Evolutionary conservation across 2,329 filamentous ascomycete species (phyloP), one percentile per base, ranked within the genome.

Genomic region (Penicillium sp.): DNA sequence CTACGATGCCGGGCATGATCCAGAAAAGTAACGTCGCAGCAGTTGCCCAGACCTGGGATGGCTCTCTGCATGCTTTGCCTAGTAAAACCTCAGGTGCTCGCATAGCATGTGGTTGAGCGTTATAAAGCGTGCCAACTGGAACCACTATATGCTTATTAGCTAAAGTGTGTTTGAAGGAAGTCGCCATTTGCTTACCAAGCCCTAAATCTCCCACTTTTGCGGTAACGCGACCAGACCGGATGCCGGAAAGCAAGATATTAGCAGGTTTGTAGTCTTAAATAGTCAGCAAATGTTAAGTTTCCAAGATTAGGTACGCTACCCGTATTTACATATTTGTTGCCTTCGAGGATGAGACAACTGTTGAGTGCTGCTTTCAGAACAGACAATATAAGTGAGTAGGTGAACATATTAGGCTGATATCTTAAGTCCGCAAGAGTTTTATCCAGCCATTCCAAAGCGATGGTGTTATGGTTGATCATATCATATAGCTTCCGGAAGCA

Each of bases 31-130:
- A 4, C 45, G 38, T 47, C 11, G 34, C 34, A 9, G 23, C 45
- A 47, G 38, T n/a, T 7, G 45, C 34, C 34, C 45, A 30, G 34
- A 47, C 34, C 26, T 47, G 23, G n/a, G 45, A 39, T 30, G 16
- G 23, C 45, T 19, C 45, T 10, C 34, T 18, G 2, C 45, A 47
- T 2, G 23, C 4, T 29, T 47, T 2, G 7, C 45, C 45, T n/a
- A 47, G 34, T 7, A 38, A 39, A 14, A 29, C 45, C 29, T 47
- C 34, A n/a, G 23, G 34, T 2, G 45, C 45, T 4, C 45, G 45
- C 26, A 47, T 47, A 14, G 45, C 45, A 29, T 39, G 38, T 47
- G 34, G 45, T 8, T 47, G 45, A n/a, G 45, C 45, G 23, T 38
- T 11, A n/a, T n/a, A 3, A 13, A 39, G 26, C 10, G 27, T 7